A percentile compares a stretch with the other conserved stretches of the same genome.
Conservation (phyloP, 257 asterid genomes). For the Penstemon davidsonii region DNA sequence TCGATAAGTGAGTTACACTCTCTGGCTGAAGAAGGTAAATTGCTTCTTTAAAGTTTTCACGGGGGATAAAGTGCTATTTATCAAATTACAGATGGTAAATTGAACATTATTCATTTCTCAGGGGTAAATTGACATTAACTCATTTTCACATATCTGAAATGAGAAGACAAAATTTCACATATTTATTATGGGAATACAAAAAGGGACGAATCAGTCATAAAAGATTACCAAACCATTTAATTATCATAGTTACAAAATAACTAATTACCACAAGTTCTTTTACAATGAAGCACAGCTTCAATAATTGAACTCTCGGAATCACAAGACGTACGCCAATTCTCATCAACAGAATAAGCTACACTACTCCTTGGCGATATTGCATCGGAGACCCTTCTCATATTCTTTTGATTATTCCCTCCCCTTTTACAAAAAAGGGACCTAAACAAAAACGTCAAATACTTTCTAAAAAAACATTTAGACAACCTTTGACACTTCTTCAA, state of each 20-base stretch:
- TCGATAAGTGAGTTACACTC: too few species aligned
- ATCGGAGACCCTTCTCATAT: slow-evolving; percentile 25
- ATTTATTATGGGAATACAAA: too few species aligned
- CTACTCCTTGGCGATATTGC: slow-evolving; percentile 73
- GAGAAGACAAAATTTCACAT: too few species aligned
- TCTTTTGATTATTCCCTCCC: slow-evolving; percentile 30
- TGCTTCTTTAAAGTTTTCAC: too few species aligned
- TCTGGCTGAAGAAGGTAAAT: too few species aligned
- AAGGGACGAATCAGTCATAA: too few species aligned
- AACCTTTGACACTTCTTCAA: slow-evolving; percentile 55
- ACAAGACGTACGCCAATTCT: slow-evolving; percentile 72
- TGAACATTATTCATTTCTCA: too few species aligned
- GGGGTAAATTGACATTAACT: too few species aligned
- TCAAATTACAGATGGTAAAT: too few species aligned
- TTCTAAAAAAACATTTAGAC: slow-evolving; percentile 47
- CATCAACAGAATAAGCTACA: slow-evolving; percentile 58
- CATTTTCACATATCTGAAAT: too few species aligned
- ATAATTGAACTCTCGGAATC: slow-evolving; percentile 88
- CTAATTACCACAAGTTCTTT: slow-evolving; percentile 62
- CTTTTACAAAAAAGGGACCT: slow-evolving; percentile 48
- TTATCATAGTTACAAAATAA: not conserved
- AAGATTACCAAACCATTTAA: too few species aligned
- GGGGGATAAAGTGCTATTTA: too few species aligned
- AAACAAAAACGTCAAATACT: slow-evolving; percentile 48
- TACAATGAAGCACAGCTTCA: slow-evolving; percentile 94